phyloP scores from a whole-genome alignment of 2,329 filamentous ascomycete species.

The Paecilomyces sp. region DNA sequence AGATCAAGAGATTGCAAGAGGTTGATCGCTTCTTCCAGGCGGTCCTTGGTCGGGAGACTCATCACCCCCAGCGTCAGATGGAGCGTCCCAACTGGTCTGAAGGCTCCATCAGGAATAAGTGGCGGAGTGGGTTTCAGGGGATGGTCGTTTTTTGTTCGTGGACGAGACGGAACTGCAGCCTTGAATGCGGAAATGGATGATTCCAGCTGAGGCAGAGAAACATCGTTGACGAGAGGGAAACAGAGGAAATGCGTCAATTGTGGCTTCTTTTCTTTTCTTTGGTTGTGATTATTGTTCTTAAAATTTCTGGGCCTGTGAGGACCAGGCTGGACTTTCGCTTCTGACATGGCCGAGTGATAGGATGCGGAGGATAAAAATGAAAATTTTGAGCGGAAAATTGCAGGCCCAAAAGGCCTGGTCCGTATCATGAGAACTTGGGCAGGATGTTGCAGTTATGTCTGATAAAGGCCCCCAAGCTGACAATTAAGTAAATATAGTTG shows the following conservation, averaged over 20 bases:
- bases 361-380: neutral
- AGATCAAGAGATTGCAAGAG: constrained; percentile 43
- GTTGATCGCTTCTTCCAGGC: constrained; percentile 39
- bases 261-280: constrained; percentile 18
- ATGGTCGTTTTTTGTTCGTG: constrained; percentile 4
- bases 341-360: constrained; percentile 1
- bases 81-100: constrained; percentile 71
- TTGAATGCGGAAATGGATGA: constrained; percentile 55
- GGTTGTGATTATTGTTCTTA: constrained; percentile 3
- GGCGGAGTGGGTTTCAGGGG: constrained; percentile 13
- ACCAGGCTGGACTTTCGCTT: neutral
- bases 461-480: neutral
- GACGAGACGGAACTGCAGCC: constrained; percentile 41
- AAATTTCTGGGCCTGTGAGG: neutral
- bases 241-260: constrained; percentile 41
- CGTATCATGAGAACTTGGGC: constrained; percentile 1
- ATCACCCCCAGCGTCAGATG: constrained; percentile 86
- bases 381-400: neutral
- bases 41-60: constrained; percentile 53
- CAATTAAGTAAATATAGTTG: neutral
- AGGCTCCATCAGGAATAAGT: constrained; percentile 56
- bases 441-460: neutral
- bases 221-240: constrained; percentile 54
- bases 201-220: constrained; percentile 59
- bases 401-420: constrained; percentile 1